Evolutionary conservation across 805 yeast genomes (phyloP), one percentile per base, ranked within the genome.

Genomic region (Myxozyma sirexii): DNA sequence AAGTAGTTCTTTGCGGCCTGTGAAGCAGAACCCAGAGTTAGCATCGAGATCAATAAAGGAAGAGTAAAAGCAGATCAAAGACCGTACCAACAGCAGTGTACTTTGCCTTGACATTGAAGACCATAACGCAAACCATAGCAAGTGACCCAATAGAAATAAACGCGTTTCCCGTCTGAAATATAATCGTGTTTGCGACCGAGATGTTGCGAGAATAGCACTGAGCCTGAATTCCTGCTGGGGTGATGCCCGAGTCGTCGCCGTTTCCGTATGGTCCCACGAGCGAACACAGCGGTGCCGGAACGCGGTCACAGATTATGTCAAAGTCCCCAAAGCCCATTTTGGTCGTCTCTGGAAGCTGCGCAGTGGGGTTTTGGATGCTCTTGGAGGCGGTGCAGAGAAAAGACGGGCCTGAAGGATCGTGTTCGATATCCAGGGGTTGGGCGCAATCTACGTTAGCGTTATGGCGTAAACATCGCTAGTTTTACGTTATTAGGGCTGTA

Each of bases 101-200:
- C 77, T 93, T 90, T 60, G 86, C 78, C 71, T 92, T 80, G 45
- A 92, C 84, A 67, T 87, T 86, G 77, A 85, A 88, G 12, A 91
- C 78, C 56, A 92, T 88, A 67, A 90, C 80, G 51, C 86, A 77
- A 38, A 87, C 64, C 43, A 90, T 80, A 5, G 81, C 74, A 35
- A 94, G 74, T 0, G 90, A 84, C 0, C 87, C 90, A 54, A 93
- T 84, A 70, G 92, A 90, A 21, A 91, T 82, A 71, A 93, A 88
- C 5, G 96, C 90, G 63, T 86, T 88, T 29, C 97, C 97, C 13
- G 90, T 79, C 71, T 90, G 90, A 75, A 91, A 93, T 21, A 93
- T 89, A 76, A 90, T 80, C 0, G 98, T 93, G 75, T 93, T 93
- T 54, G 97, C 97, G 42, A 93, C 70, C 66, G 87, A 91, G 23